Percentiles rank a stretch among this genome's conserved stretches.
phyloP scores from a whole-genome alignment of 2,329 filamentous ascomycete genomes.

The Verticillium isaacii region DNA sequence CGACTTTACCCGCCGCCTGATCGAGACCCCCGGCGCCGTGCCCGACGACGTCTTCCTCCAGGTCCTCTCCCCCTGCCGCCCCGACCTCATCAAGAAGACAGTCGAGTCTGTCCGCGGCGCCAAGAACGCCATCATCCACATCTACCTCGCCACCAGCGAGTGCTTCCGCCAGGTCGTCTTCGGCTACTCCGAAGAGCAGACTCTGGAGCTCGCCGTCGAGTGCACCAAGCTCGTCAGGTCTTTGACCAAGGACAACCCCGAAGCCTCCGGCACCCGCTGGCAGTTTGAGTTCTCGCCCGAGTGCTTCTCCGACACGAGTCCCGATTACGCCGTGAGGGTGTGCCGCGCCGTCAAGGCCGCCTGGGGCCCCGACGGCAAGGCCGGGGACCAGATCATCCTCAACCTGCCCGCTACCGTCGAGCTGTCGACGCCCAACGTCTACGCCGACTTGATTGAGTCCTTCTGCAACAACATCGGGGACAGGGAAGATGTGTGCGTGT shows the following conservation, averaged over 20 bases:
- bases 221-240: slow-evolving; percentile 84
- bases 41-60: slow-evolving; percentile 90
- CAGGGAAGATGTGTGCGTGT: slow-evolving; percentile 82
- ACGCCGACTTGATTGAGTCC: slow-evolving; percentile 93
- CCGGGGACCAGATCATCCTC: slow-evolving; percentile 83
- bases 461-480: slow-evolving; percentile 84
- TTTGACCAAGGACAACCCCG: slow-evolving; percentile 76
- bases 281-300: slow-evolving; percentile 81
- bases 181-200: slow-evolving; percentile 77
- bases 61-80: slow-evolving; percentile 85
- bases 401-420: slow-evolving; percentile 96
- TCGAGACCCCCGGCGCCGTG: slow-evolving; percentile 77
- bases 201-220: slow-evolving; percentile 72
- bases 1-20: slow-evolving; percentile 83
- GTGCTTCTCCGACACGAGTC: slow-evolving; percentile 84
- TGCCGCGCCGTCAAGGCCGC: slow-evolving; percentile 93
- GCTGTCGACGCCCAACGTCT: slow-evolving; percentile 90
- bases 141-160: slow-evolving; percentile 93
- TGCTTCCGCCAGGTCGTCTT: slow-evolving; percentile 94
- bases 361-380: slow-evolving; percentile 67
- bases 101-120: slow-evolving; percentile 84
- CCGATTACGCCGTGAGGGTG: slow-evolving; percentile 76
- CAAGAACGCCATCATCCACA: slow-evolving; percentile 91
- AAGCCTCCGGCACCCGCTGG: slow-evolving; percentile 59
- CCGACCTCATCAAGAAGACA: slow-evolving; percentile 84